Base-by-base conservation (phyloP, 2,329 filamentous ascomycete species). In the Laburnicola sp. region DNA sequence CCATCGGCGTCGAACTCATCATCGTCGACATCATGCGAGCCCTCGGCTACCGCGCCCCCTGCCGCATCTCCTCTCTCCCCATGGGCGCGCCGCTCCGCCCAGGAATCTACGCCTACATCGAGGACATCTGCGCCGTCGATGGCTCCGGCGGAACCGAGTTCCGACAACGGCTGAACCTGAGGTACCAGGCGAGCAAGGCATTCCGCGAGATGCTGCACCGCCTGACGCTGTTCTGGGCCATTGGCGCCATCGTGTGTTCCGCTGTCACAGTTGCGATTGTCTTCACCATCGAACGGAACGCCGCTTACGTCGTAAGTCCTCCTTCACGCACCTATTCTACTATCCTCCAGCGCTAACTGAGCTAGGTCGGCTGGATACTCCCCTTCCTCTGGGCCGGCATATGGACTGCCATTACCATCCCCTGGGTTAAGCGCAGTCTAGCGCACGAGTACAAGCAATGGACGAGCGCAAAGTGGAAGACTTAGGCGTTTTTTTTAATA, bases 171-270 rank as follows among this genome's bases (percentile, higher is more conserved):
- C 69, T 82, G 30, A 80, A 82, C 59, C 64, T 75, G 32, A 72
- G 80, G 31, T 82, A 82, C 62, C 76, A 80, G 64, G 77, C 79
- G 2, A 80, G 76, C 62, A 78, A 80, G 60, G 68, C 74, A 22
- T 82, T 82, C 68, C 74, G 80, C 27, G 71, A 75, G 54, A 81
- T 82, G 78, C 68, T 82, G 43, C 74, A 80, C 49, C 72, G 76
- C 2, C 58, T 81, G 54, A 80, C 79, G 2, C 59, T 79, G 3
- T 82, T 82, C 61, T 82, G 80, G 80, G 78, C 76, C 5, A 62
- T 78, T 50, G 78, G 77, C 6, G 70, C 73, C 3, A 67, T 77
- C 41, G 64, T 60, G 2, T 73, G 73, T 49, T 72, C 76, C 0
- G 65, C 68, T 3, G 64, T 74, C 5, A 74, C 72, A 10, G 78